Evolutionary conservation across 805 yeast genomes (phyloP).

Genomic region (Saccharomyces jurei): DNA sequence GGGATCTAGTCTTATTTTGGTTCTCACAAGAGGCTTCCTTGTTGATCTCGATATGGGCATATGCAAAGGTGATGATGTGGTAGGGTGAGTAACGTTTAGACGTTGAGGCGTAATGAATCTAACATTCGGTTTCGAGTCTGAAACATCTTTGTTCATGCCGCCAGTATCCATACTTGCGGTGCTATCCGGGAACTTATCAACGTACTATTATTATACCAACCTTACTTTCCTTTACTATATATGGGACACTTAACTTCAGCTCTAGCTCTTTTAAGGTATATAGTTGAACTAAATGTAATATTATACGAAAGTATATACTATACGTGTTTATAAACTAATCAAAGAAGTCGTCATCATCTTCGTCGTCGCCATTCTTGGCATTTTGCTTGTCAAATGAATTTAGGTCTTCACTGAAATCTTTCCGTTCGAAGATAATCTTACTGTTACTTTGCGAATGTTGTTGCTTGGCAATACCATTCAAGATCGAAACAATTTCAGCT

Average conservation of each 20-base stretch:
- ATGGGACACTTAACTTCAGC: not conserved
- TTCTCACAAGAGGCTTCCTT: slow-evolving; percentile 4
- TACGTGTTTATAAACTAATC: slow-evolving; percentile 27
- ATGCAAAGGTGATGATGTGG: not conserved
- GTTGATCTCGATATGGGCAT: not conserved
- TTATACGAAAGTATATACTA: not conserved
- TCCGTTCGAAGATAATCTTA: slow-evolving; percentile 56
- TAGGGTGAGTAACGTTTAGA: not conserved
- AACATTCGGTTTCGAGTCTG: not conserved
- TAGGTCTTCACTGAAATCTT: slow-evolving; percentile 35
- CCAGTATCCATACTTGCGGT: not conserved
- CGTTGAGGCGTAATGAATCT: not conserved
- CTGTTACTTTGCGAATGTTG: slow-evolving; percentile 54
- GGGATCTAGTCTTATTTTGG: slow-evolving; percentile 30
- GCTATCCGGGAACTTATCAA: not conserved
- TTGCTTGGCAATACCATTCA: slow-evolving; percentile 75
- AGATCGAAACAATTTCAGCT: slow-evolving; percentile 69
- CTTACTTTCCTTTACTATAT: not conserved
- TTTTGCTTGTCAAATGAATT: slow-evolving; percentile 30
- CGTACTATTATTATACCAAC: not conserved
- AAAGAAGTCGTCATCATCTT: slow-evolving; percentile 38
- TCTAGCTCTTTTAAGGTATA: not conserved
- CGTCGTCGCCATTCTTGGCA: slow-evolving; percentile 33
- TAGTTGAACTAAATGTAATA: not conserved
- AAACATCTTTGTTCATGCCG: not conserved